Percentiles rank a stretch among this genome's conserved stretches.
These are phyloP conservation scores for Cercospora canescens DNA, from an alignment of 2,329 filamentous ascomycete genomes.

Conservation along the genomic window DNA sequence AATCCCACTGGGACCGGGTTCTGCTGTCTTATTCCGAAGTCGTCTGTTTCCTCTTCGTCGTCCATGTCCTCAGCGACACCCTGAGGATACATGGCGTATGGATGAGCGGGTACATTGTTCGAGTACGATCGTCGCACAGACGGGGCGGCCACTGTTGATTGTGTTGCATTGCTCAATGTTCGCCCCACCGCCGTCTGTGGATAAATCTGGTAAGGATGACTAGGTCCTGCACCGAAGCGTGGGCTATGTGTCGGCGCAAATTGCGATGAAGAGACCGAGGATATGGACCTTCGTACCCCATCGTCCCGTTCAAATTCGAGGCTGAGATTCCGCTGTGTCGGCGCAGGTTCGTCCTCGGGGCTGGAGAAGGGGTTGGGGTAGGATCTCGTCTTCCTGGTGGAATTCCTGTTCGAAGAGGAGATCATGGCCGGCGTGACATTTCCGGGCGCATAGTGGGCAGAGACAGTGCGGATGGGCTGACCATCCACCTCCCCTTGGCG, in stretches of 20 bases:
- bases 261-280: constrained; percentile 40
- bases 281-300: constrained; percentile 33
- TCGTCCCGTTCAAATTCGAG: constrained; percentile 33
- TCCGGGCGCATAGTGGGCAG: constrained; percentile 32
- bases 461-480: constrained; percentile 33
- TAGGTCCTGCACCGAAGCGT: constrained; percentile 71
- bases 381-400: constrained; percentile 34
- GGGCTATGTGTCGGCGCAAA: constrained; percentile 58
- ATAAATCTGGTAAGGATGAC: constrained; percentile 84
- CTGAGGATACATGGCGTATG: constrained; percentile 84
- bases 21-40: constrained; percentile 35
- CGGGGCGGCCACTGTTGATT: constrained; percentile 63
- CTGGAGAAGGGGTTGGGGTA: constrained; percentile 38
- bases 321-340: constrained; percentile 18
- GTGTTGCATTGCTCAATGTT: constrained; percentile 68
- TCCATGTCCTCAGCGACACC: constrained; percentile 65
- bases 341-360: constrained; percentile 33
- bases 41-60: constrained; percentile 34
- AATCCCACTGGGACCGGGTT: constrained; percentile 69
- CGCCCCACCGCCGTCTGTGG: constrained; percentile 65
- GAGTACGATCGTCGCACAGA: constrained; percentile 54
- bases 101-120: constrained; percentile 66
- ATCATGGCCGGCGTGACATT: constrained; percentile 19
- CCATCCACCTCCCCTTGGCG: constrained; percentile 27
- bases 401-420: constrained; percentile 28